Evolutionary conservation across 768 basidiomycete species (phyloP).

Genomic region (Tulasnella sp.): DNA sequence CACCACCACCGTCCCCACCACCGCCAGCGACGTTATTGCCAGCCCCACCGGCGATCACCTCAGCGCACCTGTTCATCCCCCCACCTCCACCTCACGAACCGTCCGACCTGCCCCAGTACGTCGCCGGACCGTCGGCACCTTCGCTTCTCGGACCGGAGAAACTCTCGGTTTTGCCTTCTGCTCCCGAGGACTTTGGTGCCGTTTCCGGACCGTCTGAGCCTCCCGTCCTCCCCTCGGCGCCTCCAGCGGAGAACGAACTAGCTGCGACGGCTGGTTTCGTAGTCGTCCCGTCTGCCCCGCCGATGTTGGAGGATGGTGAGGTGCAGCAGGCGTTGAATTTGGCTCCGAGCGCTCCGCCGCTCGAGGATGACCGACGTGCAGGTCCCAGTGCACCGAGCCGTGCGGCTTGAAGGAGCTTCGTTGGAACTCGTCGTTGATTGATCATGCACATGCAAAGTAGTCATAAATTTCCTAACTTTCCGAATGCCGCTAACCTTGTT

Average conservation of each 20-base stretch:
- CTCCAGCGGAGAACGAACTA: background rate
- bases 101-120: background rate
- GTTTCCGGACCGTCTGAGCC: background rate
- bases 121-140: background rate
- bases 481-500: too few relatives aligned
- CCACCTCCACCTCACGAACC: too few relatives aligned
- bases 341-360: background rate
- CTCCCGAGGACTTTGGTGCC: too few relatives aligned
- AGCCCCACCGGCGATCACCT: background rate
- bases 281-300: background rate
- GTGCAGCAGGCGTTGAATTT: background rate
- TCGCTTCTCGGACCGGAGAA: background rate
- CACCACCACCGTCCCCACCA: too few relatives aligned
- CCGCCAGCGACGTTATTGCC: background rate
- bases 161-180: too few relatives aligned
- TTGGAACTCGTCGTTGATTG: background rate
- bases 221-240: background rate
- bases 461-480: background rate
- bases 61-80: conserved; percentile 2
- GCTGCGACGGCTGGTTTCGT: too few relatives aligned
- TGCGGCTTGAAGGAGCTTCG: background rate
- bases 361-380: background rate
- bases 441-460: background rate
- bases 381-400: background rate
- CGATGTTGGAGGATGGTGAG: background rate